Evolutionary conservation across 306 rosid genomes (phyloP).

Genomic region (Lablab purpureus): DNA sequence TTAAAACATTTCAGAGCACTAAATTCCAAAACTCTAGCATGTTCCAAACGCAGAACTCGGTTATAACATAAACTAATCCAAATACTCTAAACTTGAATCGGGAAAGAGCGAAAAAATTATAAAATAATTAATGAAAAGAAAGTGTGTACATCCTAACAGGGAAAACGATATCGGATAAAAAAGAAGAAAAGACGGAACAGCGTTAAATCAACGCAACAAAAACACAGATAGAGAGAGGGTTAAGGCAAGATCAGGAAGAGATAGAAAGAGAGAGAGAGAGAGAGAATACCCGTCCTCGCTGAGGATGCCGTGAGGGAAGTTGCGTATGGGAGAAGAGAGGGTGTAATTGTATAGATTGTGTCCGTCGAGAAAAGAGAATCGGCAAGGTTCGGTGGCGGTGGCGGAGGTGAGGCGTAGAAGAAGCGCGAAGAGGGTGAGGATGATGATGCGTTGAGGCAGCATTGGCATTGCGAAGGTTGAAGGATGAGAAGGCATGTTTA

Average conservation of each 20-base stretch:
- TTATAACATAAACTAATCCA: constrained; percentile 14
- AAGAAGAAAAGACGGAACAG: neutral
- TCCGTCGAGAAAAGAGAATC: constrained; percentile 53
- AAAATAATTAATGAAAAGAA: neutral
- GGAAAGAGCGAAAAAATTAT: neutral
- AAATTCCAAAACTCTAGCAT: constrained; percentile 31
- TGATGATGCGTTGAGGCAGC: constrained; percentile 41
- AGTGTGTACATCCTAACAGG: neutral
- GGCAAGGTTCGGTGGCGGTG: constrained; percentile 50
- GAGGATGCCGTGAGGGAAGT: constrained; percentile 84
- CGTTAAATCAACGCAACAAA: constrained; percentile 8
- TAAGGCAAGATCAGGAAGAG: constrained; percentile 34
- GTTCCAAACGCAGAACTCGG: neutral
- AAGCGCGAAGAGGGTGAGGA: constrained; percentile 54
- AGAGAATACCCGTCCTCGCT: constrained; percentile 91
- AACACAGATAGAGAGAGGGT: neutral
- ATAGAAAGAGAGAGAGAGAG: too few species aligned
- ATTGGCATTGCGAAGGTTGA: constrained; percentile 48
- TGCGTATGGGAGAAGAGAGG: constrained; percentile 70
- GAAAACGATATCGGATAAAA: neutral
- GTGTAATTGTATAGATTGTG: constrained; percentile 74
- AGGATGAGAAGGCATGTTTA: neutral
- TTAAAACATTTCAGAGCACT: neutral
- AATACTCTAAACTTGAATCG: constrained; percentile 15
- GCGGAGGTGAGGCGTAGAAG: constrained; percentile 41